Evolutionary conservation across 441 rosid genomes (phyloP).

Genomic region (Manihot esculenta): DNA sequence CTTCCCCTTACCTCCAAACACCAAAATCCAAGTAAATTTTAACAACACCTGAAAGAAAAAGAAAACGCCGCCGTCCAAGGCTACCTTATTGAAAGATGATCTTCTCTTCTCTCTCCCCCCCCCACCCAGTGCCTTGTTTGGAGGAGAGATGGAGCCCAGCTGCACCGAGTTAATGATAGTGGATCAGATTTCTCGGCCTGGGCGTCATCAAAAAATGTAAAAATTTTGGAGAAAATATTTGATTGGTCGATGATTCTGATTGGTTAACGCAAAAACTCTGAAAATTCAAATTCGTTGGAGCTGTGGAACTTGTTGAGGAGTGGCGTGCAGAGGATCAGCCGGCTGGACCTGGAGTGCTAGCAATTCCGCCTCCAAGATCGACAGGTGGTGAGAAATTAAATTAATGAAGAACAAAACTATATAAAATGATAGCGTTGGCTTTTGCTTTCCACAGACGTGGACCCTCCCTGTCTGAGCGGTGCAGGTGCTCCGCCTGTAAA

Average conservation of each 20-base stretch:
- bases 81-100: slow-evolving; percentile 29
- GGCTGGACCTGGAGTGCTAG: no score
- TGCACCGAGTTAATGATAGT: background rate
- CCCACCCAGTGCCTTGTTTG: background rate
- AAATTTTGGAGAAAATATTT: background rate
- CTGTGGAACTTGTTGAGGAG: slow-evolving; percentile 5
- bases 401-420: background rate
- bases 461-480: no score
- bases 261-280: background rate
- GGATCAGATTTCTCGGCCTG: slow-evolving; percentile 25
- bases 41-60: slow-evolving; percentile 11
- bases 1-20: slow-evolving; percentile 7
- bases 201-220: background rate
- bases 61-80: no score
- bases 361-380: no score
- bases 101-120: background rate
- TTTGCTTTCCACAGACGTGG: no score
- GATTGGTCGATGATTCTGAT: background rate
- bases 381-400: slow-evolving; percentile 18
- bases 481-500: no score
- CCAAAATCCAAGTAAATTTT: slow-evolving; percentile 20
- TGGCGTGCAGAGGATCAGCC: slow-evolving; percentile 28
- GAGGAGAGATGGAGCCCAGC: background rate
- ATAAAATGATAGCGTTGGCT: background rate
- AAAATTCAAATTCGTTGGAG: background rate